A percentile compares a stretch with the other conserved stretches of the same genome.
Conservation (phyloP, 1,284 basidiomycete genomes). For the Boletellus deceptivus region DNA sequence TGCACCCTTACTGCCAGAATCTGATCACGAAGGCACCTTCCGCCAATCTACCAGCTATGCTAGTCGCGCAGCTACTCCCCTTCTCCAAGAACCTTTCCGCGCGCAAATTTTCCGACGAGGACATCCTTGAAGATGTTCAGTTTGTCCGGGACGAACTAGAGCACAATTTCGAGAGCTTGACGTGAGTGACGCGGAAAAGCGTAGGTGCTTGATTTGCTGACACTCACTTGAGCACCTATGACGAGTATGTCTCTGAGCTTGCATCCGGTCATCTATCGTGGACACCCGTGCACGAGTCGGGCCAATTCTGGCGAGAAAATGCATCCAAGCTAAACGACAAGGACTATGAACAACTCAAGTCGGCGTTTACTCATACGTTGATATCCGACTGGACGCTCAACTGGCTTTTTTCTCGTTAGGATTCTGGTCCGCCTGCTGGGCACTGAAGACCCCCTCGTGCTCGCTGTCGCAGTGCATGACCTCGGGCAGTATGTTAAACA, state of each 20-base stretch:
- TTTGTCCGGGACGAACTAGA: constrained; percentile 84
- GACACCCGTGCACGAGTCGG: constrained; percentile 94
- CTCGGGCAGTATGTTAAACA: constrained; percentile 93
- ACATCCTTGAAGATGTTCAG: constrained; percentile 88
- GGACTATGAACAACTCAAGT: constrained; percentile 82
- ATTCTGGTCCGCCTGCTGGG: constrained; percentile 70
- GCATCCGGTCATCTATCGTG: constrained; percentile 89
- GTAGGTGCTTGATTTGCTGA: background rate
- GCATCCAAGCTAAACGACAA: constrained; percentile 80
- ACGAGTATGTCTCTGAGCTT: constrained; percentile 93
- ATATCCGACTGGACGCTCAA: background rate
- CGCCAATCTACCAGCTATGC: constrained; percentile 88
- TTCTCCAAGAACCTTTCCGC: constrained; percentile 82
- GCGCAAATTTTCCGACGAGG: constrained; percentile 94
- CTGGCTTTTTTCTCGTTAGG: constrained; percentile 48
- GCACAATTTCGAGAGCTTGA: constrained; percentile 82
- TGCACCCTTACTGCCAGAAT: constrained; percentile 53
- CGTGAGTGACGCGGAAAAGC: constrained; percentile 48
- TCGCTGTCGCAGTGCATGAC: constrained; percentile 90
- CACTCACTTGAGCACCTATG: constrained; percentile 72
- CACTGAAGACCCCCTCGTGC: constrained; percentile 59
- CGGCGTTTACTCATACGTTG: constrained; percentile 9
- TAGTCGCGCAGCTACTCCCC: constrained; percentile 84
- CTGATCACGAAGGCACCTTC: constrained; percentile 79
- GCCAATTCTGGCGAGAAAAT: constrained; percentile 98